These are phyloP conservation scores for Monilinia vaccinii-corymbosi DNA, from an alignment of 2,329 filamentous ascomycete genomes.

Conservation along the genomic window DNA sequence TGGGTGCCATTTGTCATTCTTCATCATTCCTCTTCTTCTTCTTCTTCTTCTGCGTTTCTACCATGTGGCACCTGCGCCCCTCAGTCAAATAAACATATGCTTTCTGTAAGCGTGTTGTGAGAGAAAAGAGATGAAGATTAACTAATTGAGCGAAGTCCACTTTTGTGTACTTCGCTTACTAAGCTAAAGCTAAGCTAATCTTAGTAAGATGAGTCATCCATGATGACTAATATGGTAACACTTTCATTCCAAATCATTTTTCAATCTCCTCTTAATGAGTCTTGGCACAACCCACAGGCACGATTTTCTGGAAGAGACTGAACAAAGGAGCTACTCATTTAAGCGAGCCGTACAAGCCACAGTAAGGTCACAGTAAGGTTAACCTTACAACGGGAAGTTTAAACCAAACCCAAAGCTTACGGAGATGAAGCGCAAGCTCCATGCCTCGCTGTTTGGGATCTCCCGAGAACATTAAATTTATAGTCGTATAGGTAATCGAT, in stretches of 20 bases:
- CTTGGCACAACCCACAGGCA: not conserved
- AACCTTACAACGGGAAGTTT: not conserved
- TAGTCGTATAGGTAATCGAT: not conserved
- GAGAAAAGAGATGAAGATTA: no score
- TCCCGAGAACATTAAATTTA: no score
- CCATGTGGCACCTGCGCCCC: not conserved
- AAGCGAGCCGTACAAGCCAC: not conserved
- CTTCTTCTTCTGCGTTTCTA: not conserved
- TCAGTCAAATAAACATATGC: not conserved
- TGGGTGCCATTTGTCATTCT: slow-evolving; percentile 1
- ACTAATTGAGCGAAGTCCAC: no score
- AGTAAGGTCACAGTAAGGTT: no score
- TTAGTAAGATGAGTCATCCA: no score
- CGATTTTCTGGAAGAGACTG: not conserved
- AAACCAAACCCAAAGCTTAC: not conserved
- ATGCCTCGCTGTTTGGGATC: not conserved
- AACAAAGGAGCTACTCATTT: not conserved
- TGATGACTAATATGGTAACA: no score
- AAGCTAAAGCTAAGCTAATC: no score
- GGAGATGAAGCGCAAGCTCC: slow-evolving; percentile 1
- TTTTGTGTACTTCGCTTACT: no score
- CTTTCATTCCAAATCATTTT: not conserved
- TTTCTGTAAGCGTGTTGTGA: no score
- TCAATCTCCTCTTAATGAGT: not conserved
- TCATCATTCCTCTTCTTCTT: no score